Conservation (phyloP, 805 yeast species). For the Myxozyma mucilagina region DNA sequence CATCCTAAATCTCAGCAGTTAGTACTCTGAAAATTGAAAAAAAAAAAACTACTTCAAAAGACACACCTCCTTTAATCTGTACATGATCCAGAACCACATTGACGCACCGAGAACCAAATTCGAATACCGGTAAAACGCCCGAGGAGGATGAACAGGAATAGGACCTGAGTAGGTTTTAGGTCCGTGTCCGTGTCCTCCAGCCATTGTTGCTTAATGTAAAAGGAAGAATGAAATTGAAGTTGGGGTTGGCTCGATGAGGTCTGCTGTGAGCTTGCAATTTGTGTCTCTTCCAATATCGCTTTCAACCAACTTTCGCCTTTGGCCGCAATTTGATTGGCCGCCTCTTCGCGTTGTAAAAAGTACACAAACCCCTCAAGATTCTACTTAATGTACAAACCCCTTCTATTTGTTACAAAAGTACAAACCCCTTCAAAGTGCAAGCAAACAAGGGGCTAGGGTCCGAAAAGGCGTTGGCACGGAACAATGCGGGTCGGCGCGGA, state of each 20-base stretch:
- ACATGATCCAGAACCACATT: constrained; percentile 87
- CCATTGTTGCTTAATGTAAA: constrained; percentile 15
- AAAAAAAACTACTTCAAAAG: background rate
- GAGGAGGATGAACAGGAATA: constrained; percentile 63
- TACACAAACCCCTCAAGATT: too few species aligned
- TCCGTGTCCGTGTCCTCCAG: constrained; percentile 30
- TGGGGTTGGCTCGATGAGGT: background rate
- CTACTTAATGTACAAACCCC: background rate
- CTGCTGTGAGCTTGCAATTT: background rate
- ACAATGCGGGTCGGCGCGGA: constrained; percentile 1
- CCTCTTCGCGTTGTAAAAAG: background rate
- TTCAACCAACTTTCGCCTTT: background rate
- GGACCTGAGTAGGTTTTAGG: constrained; percentile 55
- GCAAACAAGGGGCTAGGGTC: constrained; percentile 5
- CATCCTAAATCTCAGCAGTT: constrained; percentile 37
- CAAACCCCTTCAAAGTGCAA: background rate
- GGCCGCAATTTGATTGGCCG: constrained; percentile 7
- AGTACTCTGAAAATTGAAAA: background rate
- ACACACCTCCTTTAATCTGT: constrained; percentile 51
- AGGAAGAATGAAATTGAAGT: too few species aligned
- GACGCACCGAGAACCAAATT: constrained; percentile 76
- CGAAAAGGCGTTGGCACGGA: background rate
- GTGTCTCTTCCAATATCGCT: background rate
- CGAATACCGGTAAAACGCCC: constrained; percentile 53
- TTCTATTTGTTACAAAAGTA: background rate